Evolutionary conservation across 2,329 filamentous ascomycete species (phyloP).

Genomic region (Colletotrichum trifolii): DNA sequence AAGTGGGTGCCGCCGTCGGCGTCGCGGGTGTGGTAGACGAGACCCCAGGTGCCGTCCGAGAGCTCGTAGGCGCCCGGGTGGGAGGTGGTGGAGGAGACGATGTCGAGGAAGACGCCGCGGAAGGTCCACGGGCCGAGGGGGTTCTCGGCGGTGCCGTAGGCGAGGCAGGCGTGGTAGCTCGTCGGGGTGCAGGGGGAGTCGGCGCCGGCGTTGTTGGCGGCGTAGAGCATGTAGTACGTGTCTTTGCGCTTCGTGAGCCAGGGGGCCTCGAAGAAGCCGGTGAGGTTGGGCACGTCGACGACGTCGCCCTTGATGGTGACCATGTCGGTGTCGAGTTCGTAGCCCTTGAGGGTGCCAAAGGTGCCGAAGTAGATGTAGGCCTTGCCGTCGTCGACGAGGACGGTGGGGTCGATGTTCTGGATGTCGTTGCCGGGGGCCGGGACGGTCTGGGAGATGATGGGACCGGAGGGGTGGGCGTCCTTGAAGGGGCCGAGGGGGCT

Average conservation of each 20-base stretch:
- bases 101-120: conserved; percentile 46
- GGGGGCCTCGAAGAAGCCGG: conserved; percentile 51
- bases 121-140: conserved; percentile 52
- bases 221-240: conserved; percentile 54
- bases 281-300: conserved; percentile 41
- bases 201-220: conserved; percentile 50
- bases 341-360: conserved; percentile 48
- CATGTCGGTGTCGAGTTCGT: conserved; percentile 50
- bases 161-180: conserved; percentile 51
- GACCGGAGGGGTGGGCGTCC: conserved; percentile 48
- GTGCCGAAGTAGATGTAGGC: conserved; percentile 53
- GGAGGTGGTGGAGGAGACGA: conserved; percentile 51
- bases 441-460: conserved; percentile 49
- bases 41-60: conserved; percentile 42
- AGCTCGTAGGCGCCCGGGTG: conserved; percentile 48
- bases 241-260: conserved; percentile 50
- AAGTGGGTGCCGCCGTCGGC: conserved; percentile 48
- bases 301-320: conserved; percentile 44
- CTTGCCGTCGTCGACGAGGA: conserved; percentile 49
- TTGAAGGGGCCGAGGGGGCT: conserved; percentile 46
- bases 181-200: conserved; percentile 51
- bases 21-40: conserved; percentile 51
- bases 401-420: conserved; percentile 53
- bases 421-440: conserved; percentile 47
- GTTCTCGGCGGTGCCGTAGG: conserved; percentile 48